Evolutionary conservation across 306 rosid species (phyloP), one percentile per base, ranked within the genome.

Genomic region (Rosa multiflora): DNA sequence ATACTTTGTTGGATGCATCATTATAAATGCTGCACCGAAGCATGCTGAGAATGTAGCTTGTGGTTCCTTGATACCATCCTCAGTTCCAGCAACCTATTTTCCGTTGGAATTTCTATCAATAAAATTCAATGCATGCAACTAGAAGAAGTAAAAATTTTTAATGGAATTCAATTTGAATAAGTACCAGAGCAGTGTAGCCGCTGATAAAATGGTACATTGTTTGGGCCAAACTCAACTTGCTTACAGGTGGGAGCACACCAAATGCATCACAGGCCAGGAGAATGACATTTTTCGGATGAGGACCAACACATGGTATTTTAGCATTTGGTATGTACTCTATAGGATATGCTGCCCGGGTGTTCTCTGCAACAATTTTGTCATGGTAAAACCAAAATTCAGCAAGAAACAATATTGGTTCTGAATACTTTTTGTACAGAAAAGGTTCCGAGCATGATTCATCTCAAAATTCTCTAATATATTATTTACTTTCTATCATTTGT

Each of bases 181-280:
- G 56, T 94, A 94, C 98, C 97, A 94, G 80, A 58, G 98, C 96
- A 47, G 98, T 94, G 64, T 92, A 94, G 78, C 97, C 97, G 47
- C 98, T 94, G 88, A 94, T 94, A 84, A 94, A 94, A 78, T 94
- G 98, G 75, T 94, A 94, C 98, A 94, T 94, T 47, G 98, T 92
- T 85, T 92, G 98, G 10, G 97, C 94, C 74, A 94, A 56, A 89
- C 53, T 92, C 55, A 94, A 84, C 86, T 89, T 94, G 87, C 98
- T 94, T 59, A 92, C 94, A 18, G 97, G 98, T 61, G 97, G 97
- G 56, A 94, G 98, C 72, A 94, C 97, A 11, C 97, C 98, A 78
- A 92, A 94, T 7, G 98, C 97, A 11, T 94, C 98, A 75, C 98
- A 94, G 9, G 98, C 98, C 80, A 94, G 81, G 68, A 94, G 93